Percentiles rank a stretch among this genome's conserved stretches.
These are phyloP conservation scores for Apiospora saccharicola DNA, from an alignment of 2,329 filamentous ascomycete species.

Conservation along the genomic window DNA sequence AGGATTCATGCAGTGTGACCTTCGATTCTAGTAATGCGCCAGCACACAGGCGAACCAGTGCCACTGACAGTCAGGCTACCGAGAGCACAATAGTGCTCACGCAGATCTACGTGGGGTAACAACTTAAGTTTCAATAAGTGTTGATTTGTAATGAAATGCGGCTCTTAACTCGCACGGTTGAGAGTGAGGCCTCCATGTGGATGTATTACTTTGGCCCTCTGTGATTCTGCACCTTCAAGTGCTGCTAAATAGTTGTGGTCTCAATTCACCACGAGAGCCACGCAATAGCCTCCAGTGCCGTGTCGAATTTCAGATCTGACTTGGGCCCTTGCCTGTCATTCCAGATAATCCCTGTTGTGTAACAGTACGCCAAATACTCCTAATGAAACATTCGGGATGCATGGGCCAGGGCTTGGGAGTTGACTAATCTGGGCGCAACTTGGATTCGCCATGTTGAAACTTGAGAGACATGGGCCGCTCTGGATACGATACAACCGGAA, in stretches of 20 bases:
- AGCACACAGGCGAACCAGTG: not conserved
- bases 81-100: conserved; percentile 11
- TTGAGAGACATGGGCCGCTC: conserved; percentile 30
- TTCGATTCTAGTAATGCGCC: too few relatives aligned
- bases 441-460: not conserved
- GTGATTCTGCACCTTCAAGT: not conserved
- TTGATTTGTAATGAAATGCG: not conserved
- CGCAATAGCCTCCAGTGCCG: not conserved
- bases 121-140: not conserved
- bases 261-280: not conserved
- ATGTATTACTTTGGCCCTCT: not conserved
- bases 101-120: not conserved
- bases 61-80: not conserved
- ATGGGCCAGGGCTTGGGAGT: not conserved
- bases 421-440: not conserved
- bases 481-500: conserved; percentile 33
- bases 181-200: not conserved
- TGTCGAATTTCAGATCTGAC: not conserved
- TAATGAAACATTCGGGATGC: not conserved
- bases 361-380: not conserved
- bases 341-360: not conserved
- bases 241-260: not conserved
- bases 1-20: conserved; percentile 6
- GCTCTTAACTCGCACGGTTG: not conserved
- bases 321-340: not conserved